Evolutionary conservation across 148 eudicot genomes (phyloP).

Genomic region (Camellia granthamiana): DNA sequence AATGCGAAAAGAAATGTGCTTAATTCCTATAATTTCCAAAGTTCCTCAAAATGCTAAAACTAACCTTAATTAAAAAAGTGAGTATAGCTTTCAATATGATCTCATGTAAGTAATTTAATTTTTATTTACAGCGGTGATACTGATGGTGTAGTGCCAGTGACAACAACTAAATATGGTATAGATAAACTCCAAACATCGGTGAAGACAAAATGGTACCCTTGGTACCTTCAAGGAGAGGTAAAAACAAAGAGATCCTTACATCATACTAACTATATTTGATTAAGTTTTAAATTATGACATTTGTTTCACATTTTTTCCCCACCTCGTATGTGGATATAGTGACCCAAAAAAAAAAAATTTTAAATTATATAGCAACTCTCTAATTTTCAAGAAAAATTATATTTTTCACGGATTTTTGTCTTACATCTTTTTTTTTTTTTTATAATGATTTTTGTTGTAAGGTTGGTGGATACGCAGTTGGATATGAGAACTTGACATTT

Average conservation of each 20-base stretch:
- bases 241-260: not conserved
- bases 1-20: not conserved
- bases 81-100: not conserved
- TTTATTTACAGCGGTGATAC: constrained; percentile 31
- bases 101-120: not conserved
- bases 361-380: too few relatives aligned
- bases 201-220: constrained; percentile 40
- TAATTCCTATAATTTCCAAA: not conserved
- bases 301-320: not conserved
- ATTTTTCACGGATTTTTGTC: not conserved
- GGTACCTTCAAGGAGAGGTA: constrained; percentile 34
- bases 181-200: constrained; percentile 27
- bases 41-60: not conserved
- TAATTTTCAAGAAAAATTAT: too few relatives aligned
- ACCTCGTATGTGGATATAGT: too few relatives aligned
- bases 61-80: too few relatives aligned
- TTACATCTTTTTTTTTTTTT: not conserved
- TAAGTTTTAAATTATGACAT: not conserved
- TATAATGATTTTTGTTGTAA: not conserved
- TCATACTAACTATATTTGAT: not conserved
- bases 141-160: constrained; percentile 33
- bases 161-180: constrained; percentile 26
- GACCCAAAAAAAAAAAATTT: too few relatives aligned
- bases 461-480: constrained; percentile 34
- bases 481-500: constrained; percentile 39